Evolutionary conservation across 164 flowering plant genomes (phyloP).

Genomic region (Echeveria elegans): DNA sequence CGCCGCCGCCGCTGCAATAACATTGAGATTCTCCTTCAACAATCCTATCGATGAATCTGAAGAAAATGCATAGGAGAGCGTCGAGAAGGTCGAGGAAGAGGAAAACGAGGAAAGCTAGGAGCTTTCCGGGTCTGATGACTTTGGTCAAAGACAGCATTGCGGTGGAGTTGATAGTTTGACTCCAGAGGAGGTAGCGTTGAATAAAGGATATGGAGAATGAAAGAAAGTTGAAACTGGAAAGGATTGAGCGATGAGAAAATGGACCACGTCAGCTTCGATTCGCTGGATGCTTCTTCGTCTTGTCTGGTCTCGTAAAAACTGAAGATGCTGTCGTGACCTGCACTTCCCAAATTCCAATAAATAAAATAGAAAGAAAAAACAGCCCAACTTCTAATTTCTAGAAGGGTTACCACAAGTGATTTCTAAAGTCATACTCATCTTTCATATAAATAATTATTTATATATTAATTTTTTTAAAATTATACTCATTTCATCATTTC

Average conservation of each 20-base stretch:
- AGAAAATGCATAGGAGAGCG: background rate
- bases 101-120: background rate
- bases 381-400: too few relatives aligned
- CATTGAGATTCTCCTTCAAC: background rate
- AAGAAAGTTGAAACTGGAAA: background rate
- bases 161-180: background rate
- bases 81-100: background rate
- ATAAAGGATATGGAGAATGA: background rate
- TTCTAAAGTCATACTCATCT: too few relatives aligned
- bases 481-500: too few relatives aligned
- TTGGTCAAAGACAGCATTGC: background rate
- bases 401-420: too few relatives aligned
- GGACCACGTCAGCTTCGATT: background rate
- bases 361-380: too few relatives aligned
- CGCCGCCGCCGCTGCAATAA: background rate
- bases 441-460: too few relatives aligned
- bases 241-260: background rate
- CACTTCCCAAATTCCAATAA: too few relatives aligned
- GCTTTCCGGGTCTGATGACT: background rate
- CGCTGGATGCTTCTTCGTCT: background rate
- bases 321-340: too few relatives aligned
- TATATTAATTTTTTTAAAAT: too few relatives aligned
- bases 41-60: slow-evolving; percentile 1
- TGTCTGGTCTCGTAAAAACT: too few relatives aligned
- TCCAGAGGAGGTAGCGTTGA: background rate